Evolutionary conservation across 176 grass and related monocot genomes (phyloP), one percentile per base, ranked within the genome.

Genomic region (Avena eriantha): DNA sequence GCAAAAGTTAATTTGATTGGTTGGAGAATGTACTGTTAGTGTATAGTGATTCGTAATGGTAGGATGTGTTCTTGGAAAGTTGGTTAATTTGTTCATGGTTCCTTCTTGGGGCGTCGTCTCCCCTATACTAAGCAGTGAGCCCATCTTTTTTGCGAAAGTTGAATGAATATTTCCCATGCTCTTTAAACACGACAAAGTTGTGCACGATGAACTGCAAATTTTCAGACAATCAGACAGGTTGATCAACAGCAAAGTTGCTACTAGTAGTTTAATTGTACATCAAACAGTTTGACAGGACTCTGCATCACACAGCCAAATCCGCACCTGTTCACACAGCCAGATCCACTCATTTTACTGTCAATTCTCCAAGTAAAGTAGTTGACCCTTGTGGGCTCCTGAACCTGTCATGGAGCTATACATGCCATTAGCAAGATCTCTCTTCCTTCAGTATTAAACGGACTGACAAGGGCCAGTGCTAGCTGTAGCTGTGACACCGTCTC

Each of bases 151-250:
- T 49, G 57, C 10, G 35, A n/a, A 75, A 74, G 51, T 61, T 19
- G 13, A 5, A 26, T 34, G 54, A 66, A 83, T 50, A 49, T 87
- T 87, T 41, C 67, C 35, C 15, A n/a, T n/a, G 9, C 31, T 15
- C 34, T 55, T 57, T 83, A 73, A 79, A 33, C 26, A 86, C n/a
- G 22, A 68, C 12, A 58, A 79, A 89, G 74, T 35, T 33, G 41
- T 5, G 71, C 43, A 72, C 31, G 31, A 66, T 61, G 43, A 65
- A 50, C 58, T 84, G 39, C 48, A 87, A 9, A 29, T 18, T 57
- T 79, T 23, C 78, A 82, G 39, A 69, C 77, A n/a, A 26, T 23
- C 78, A 82, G 39, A 69, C 69, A n/a, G 23, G 67, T 46, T 58
- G 26, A 16, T 33, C 19, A n/a, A 26, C 36, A 15, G 26, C 54